Conservation (phyloP, 176 grass and related monocot genomes). For the Triticum dicoccoides region DNA sequence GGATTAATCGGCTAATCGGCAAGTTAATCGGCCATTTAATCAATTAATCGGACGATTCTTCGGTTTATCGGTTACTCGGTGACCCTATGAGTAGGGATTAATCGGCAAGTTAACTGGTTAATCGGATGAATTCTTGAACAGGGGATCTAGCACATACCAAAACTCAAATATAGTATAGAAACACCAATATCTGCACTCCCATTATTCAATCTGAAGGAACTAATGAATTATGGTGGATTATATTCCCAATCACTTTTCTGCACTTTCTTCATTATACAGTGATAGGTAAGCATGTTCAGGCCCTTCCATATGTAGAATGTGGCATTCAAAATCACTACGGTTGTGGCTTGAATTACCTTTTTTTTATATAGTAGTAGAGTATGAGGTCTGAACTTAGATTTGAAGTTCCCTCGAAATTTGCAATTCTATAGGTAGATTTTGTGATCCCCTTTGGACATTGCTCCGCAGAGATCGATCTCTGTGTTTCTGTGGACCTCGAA, state of each 20-base stretch:
- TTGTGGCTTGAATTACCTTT: neutral
- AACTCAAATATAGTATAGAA: neutral
- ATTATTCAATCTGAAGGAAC: neutral
- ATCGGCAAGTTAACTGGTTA: too few relatives aligned
- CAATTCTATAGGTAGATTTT: neutral
- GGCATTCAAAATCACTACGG: too few relatives aligned
- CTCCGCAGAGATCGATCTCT: neutral
- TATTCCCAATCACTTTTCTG: too few relatives aligned
- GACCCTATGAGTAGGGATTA: too few relatives aligned
- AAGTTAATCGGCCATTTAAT: too few relatives aligned
- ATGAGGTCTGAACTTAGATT: neutral
- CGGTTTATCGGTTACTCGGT: too few relatives aligned
- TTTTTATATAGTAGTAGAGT: neutral
- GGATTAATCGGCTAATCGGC: too few relatives aligned
- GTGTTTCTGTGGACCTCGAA: neutral
- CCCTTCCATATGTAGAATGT: too few relatives aligned
- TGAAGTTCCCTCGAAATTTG: neutral
- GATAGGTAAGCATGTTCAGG: too few relatives aligned
- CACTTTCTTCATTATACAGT: too few relatives aligned
- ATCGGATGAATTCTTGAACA: too few relatives aligned
- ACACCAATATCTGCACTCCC: neutral
- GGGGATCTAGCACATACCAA: neutral
- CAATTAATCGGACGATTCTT: too few relatives aligned
- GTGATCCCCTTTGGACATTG: neutral
- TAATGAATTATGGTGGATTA: neutral